Evolutionary conservation across 805 yeast species (phyloP).

Genomic region (Zygosaccharomyces rouxii): DNA sequence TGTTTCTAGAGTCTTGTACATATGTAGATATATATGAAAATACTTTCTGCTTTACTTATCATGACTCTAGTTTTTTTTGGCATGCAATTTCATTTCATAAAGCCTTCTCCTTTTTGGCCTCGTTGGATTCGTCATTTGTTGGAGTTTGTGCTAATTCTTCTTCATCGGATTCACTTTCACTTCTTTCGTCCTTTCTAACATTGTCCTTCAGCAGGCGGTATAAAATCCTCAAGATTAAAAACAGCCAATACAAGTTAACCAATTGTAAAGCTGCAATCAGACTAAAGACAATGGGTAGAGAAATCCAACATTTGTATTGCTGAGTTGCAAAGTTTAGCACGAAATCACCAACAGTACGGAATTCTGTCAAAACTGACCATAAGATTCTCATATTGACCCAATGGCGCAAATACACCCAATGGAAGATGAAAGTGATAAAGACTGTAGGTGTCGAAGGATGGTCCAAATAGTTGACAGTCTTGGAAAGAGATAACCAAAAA

Average conservation of each 20-base stretch:
- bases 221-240: conserved; percentile 71
- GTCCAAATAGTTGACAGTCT: conserved; percentile 81
- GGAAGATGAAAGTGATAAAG: conserved; percentile 59
- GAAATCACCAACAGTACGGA: conserved; percentile 77
- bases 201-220: conserved; percentile 60
- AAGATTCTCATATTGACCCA: conserved; percentile 74
- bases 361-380: conserved; percentile 83
- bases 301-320: conserved; percentile 94
- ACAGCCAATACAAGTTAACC: conserved; percentile 85
- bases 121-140: conserved; percentile 17
- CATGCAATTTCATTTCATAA: background rate
- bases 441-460: conserved; percentile 58
- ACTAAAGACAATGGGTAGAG: conserved; percentile 82
- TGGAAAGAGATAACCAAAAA: conserved; percentile 77
- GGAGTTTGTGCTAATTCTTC: conserved; percentile 12
- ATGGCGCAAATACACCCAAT: conserved; percentile 90
- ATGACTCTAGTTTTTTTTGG: background rate
- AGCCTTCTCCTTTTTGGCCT: conserved; percentile 3
- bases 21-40: conserved; percentile 2
- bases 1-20: conserved; percentile 5
- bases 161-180: conserved; percentile 71
- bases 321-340: conserved; percentile 79
- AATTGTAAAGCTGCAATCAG: conserved; percentile 77
- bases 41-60: background rate
- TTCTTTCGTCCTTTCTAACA: conserved; percentile 72